These are phyloP conservation scores for Lyophyllum atratum DNA, from an alignment of 768 basidiomycete genomes.

Conservation along the genomic window DNA sequence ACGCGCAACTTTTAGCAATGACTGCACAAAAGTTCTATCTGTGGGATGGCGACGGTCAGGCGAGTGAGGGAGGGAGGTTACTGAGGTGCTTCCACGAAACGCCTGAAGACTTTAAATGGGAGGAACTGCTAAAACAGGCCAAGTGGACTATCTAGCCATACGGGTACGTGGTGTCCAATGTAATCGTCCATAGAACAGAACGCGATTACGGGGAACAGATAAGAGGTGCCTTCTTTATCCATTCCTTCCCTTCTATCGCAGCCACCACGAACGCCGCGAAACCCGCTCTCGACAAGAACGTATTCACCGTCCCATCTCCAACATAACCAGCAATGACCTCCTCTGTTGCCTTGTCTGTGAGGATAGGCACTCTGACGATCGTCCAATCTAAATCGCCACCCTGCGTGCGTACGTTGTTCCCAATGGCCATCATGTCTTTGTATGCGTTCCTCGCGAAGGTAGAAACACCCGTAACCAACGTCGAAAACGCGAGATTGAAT, in stretches of 20 bases:
- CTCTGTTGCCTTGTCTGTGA: conserved; percentile 50
- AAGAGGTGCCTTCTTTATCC: conserved; percentile 56
- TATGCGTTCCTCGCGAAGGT: conserved; percentile 58
- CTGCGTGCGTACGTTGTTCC: conserved; percentile 50
- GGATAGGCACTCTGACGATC: conserved; percentile 64
- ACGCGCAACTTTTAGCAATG: conserved; percentile 83
- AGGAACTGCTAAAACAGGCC: conserved; percentile 66
- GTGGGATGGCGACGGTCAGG: conserved; percentile 44
- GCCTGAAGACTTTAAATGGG: conserved; percentile 81
- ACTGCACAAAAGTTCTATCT: conserved; percentile 87
- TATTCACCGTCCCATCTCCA: conserved; percentile 59
- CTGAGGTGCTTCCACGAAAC: conserved; percentile 76
- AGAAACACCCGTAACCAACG: conserved; percentile 43
- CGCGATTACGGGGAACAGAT: conserved; percentile 25
- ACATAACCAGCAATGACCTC: conserved; percentile 62
- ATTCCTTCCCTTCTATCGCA: conserved; percentile 59
- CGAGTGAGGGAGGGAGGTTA: conserved; percentile 47
- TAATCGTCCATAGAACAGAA: not conserved
- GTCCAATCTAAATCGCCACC: conserved; percentile 65
- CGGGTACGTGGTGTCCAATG: not conserved
- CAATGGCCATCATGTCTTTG: conserved; percentile 66
- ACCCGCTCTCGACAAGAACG: conserved; percentile 52
- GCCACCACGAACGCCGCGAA: conserved; percentile 62
- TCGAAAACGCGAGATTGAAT: conserved; percentile 45
- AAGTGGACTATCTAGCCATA: conserved; percentile 26